These are phyloP conservation scores for Porcisia deanei DNA, from an alignment of 208 protist species.

Conservation along the genomic window DNA sequence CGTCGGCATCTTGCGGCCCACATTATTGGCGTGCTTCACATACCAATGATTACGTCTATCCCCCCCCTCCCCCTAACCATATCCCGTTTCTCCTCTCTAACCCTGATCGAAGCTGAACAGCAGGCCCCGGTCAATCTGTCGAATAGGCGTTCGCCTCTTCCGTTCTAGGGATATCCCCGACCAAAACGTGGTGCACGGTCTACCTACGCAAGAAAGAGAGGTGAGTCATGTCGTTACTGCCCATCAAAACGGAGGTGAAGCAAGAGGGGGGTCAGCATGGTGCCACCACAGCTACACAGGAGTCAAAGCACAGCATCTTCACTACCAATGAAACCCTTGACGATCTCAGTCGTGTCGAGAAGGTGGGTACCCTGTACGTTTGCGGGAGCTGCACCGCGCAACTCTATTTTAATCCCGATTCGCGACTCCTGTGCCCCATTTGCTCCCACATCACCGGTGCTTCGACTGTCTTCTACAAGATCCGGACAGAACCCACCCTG, in stretches of 20 bases:
- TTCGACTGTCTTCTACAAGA: constrained; percentile 90
- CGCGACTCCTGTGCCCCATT: constrained; percentile 69
- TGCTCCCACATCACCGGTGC: constrained; percentile 82
- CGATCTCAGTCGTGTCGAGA: constrained; percentile 14
- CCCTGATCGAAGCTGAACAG: neutral
- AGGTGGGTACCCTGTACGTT: constrained; percentile 67
- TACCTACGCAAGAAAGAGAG: neutral
- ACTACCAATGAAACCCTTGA: constrained; percentile 11
- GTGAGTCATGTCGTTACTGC: constrained; percentile 5
- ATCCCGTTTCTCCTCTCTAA: too few species aligned
- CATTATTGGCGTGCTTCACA: neutral
- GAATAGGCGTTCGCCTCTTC: neutral
- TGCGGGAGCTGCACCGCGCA: constrained; percentile 83
- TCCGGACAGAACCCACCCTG: constrained; percentile 78
- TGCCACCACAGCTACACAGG: constrained; percentile 30
- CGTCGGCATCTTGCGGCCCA: neutral
- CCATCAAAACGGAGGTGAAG: constrained; percentile 34
- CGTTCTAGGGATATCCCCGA: neutral
- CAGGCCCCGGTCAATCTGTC: too few species aligned
- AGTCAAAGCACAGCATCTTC: constrained; percentile 28
- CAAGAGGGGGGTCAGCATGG: constrained; percentile 22
- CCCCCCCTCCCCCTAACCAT: neutral
- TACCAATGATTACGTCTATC: neutral
- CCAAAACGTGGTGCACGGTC: neutral
- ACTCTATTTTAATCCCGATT: constrained; percentile 53